These are phyloP conservation scores for Psilocybe subaeruginosa DNA, from an alignment of 768 basidiomycete genomes.

Conservation along the genomic window DNA sequence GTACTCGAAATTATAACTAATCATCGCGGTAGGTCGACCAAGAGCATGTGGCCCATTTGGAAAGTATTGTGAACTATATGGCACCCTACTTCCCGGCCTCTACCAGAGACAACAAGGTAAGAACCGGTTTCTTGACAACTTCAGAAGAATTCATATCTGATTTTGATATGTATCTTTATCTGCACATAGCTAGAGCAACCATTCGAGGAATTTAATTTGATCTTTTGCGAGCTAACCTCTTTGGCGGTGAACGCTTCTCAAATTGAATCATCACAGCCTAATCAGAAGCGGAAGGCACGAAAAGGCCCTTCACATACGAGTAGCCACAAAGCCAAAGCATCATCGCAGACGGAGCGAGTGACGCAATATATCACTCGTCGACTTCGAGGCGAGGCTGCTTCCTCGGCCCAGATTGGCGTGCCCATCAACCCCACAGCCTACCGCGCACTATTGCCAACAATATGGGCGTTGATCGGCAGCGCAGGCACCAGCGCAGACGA, in stretches of 20 bases:
- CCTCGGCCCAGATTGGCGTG: conserved; percentile 46
- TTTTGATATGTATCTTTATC: conserved; percentile 2
- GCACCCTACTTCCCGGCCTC: conserved; percentile 78
- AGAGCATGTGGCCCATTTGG: conserved; percentile 49
- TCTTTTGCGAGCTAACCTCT: conserved; percentile 78
- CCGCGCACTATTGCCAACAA: conserved; percentile 68
- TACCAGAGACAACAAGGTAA: conserved; percentile 62
- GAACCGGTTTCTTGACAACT: background rate
- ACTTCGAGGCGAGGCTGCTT: conserved; percentile 52
- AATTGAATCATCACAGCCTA: conserved; percentile 18
- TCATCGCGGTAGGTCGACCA: conserved; percentile 20
- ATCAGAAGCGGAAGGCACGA: conserved; percentile 24
- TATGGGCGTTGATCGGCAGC: conserved; percentile 74
- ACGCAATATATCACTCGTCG: conserved; percentile 62
- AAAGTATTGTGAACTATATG: conserved; percentile 71
- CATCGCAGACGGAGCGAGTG: conserved; percentile 52
- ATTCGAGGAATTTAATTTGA: conserved; percentile 73
- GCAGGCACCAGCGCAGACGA: conserved; percentile 21
- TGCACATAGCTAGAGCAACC: conserved; percentile 58
- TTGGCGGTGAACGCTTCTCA: conserved; percentile 51
- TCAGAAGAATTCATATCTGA: background rate
- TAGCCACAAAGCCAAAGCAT: conserved; percentile 16
- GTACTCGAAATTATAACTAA: conserved; percentile 2
- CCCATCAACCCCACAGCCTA: conserved; percentile 63
- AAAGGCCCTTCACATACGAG: conserved; percentile 3